Conservation (phyloP, 805 yeast species). For the Pichia ethanolica region DNA sequence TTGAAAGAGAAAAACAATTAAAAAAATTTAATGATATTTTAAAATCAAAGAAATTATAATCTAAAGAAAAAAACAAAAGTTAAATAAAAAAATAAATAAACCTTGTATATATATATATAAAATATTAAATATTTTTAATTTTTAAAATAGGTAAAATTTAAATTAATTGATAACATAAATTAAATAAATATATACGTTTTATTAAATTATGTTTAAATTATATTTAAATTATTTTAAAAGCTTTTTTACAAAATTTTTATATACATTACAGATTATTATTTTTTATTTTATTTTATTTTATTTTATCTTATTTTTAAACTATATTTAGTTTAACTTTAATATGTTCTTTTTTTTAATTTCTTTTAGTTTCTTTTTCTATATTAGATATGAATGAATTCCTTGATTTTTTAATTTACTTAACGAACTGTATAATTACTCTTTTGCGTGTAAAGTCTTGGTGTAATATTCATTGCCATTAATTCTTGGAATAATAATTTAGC, state of each 20-base stretch:
- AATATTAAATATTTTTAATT: too few relatives aligned
- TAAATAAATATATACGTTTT: background rate
- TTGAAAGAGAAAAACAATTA: slow-evolving; percentile 19
- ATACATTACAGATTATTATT: background rate
- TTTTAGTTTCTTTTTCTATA: background rate
- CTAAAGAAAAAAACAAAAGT: background rate
- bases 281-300: background rate
- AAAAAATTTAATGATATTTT: slow-evolving; percentile 22
- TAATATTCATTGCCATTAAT: slow-evolving; percentile 98
- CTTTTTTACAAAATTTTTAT: background rate
- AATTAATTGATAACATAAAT: too few relatives aligned
- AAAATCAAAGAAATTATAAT: slow-evolving; percentile 18
- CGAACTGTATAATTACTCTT: slow-evolving; percentile 29
- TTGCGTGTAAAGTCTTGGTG: slow-evolving; percentile 95
- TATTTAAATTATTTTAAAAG: background rate
- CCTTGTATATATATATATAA: background rate
- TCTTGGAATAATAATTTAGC: slow-evolving; percentile 98
- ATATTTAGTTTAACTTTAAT: background rate
- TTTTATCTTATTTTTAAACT: background rate
- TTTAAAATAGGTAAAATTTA: too few relatives aligned
- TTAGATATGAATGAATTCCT: too few relatives aligned
- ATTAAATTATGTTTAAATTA: background rate
- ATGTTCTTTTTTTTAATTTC: background rate
- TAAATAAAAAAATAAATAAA: too few relatives aligned
- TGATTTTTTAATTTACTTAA: slow-evolving; percentile 5